These are phyloP conservation scores for Tricholoma matsutake DNA, from an alignment of 768 basidiomycete species.

Conservation along the genomic window DNA sequence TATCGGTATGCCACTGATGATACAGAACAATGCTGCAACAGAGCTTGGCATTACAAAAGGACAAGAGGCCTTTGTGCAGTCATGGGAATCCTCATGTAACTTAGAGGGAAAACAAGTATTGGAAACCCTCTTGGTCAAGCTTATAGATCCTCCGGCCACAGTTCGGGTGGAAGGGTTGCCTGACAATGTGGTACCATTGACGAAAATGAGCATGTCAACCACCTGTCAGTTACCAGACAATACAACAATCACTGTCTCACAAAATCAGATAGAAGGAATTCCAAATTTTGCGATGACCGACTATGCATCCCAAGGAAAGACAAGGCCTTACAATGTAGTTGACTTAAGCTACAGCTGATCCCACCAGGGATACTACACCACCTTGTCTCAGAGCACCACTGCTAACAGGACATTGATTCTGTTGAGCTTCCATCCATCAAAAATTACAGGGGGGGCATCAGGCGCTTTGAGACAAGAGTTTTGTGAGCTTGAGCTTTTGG, in stretches of 20 bases:
- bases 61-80: not conserved
- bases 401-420: not conserved
- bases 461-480: not conserved
- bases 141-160: slow-evolving; percentile 18
- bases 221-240: not conserved
- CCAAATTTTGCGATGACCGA: not conserved
- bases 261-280: not conserved
- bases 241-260: not conserved
- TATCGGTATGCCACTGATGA: not conserved
- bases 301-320: not conserved
- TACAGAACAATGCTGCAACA: not conserved
- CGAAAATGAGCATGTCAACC: not conserved
- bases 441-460: not conserved
- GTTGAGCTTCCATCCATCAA: not conserved
- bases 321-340: not conserved
- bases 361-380: not conserved
- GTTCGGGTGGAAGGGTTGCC: slow-evolving; percentile 20
- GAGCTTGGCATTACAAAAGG: not conserved
- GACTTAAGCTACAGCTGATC: not conserved
- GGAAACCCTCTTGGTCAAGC: slow-evolving; percentile 25
- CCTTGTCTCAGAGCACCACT: not conserved
- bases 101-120: slow-evolving; percentile 6
- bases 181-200: not conserved
- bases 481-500: not conserved
- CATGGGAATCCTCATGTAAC: not conserved